Evolutionary conservation across 495 filamentous ascomycete genomes (phyloP), one percentile per base, ranked within the genome.

Genomic region (Saxophila tyrrhenica): DNA sequence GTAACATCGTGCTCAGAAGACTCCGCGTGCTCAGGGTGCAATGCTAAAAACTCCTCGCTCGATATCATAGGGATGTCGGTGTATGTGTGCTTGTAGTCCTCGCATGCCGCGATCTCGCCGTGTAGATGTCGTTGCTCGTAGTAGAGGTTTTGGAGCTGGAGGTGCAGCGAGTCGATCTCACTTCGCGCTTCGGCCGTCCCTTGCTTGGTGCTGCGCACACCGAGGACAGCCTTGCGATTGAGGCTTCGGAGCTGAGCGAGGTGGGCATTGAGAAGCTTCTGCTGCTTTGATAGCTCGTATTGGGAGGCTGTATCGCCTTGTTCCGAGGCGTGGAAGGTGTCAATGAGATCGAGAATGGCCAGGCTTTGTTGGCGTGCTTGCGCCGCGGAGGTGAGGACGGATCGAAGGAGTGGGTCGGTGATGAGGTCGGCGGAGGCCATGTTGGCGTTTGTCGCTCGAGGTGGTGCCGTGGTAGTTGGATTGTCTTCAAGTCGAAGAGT

Each of bases 31-130:
- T 95, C 83, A 16, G 91, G 90, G 56, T 85, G 80, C n/a, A 79
- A 64, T 5, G 77, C 73, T 0, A 96, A 75, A 64, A 95, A 97
- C 43, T 94, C 84, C 32, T 88, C 85, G 41, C 84, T 75, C 2
- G 87, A 78, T 11, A 95, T 84, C 48, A 98, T 74, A 2, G 92
- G 89, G 9, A 98, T 80, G 25, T 84, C 78, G 43, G 79, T 79
- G 69, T 95, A 96, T 55, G 84, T 85, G 67, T 98, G 92, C 91
- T 95, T 86, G 57, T 94, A 97, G 38, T 81, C 82, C 64, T 92
- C 86, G 70, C 94, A 96, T 25, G 86, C 89, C 2, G 78, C 73
- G 58, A 98, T 97, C 69, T 98, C 94, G 21, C 87, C 87, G 44
- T 82, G 79, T 55, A 98, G 72, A 70, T 95, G 87, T 54, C 86